Evolutionary conservation across 352 stramenopile species (phyloP), one percentile per base, ranked within the genome.

Genomic region (Thalassiosira hispida): DNA sequence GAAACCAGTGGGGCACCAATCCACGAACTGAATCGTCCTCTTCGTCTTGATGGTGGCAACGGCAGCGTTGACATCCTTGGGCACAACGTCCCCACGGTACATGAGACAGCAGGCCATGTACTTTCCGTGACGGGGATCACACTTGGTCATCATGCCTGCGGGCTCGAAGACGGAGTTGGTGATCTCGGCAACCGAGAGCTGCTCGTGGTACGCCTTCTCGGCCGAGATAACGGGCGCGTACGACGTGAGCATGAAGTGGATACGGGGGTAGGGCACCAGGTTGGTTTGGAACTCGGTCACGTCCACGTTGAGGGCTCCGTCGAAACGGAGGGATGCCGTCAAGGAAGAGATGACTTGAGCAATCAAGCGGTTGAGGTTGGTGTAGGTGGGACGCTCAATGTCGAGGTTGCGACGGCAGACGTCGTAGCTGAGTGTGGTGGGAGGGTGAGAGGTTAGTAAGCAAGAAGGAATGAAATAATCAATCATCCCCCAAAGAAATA

Each of bases 241-340:
- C 49, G 96, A 98, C 52, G 94, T 98, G 27, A 99, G 92, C 96
- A 99, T 98, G 88, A 99, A 99, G 92, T 99, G 97, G 88, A 99
- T 98, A 73, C 96, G 96, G 59, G 97, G 97, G 92, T 98, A 99
- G 31, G 97, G 97, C 67, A 99, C 97, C 85, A 99, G 86, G 93
- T 99, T 99, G 64, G 96, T 99, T 91, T 98, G 96, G 94, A 99
- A 99, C 90, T 99, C 96, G n/a, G 95, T 99, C 61, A 99, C 92
- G 95, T 99, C 97, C 55, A 99, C 96, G 87, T 99, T 99, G 22
- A 99, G 90, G 33, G 96, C 93, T 77, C 97, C 97, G 78, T 98
- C 96, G 88, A 99, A 99, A 80, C 97, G 96, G 33, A 99, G 97
- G 8, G 96, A 99, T 2, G 96, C 97, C n/a, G 97, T 99, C 59